These are phyloP conservation scores for Ophiosphaerella korrae DNA, from an alignment of 2,329 filamentous ascomycete species.

Conservation along the genomic window DNA sequence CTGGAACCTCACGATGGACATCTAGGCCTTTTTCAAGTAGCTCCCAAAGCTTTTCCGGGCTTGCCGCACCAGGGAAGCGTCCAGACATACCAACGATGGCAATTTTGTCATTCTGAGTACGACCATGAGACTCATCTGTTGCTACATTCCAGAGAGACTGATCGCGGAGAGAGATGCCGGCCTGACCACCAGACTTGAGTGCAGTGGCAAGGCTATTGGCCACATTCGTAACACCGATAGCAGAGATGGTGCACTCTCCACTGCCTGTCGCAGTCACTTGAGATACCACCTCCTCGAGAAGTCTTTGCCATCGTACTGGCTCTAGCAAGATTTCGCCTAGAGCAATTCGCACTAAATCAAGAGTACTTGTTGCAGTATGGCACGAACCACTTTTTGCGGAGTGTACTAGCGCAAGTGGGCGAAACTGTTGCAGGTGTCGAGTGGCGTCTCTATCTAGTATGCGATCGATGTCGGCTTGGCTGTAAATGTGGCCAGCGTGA, in stretches of 20 bases:
- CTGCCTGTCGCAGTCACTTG: conserved; percentile 52
- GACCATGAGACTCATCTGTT: conserved; percentile 43
- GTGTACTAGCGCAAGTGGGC: conserved; percentile 52
- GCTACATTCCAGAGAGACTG: conserved; percentile 50
- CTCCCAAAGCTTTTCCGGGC: conserved; percentile 75
- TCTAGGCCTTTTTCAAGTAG: conserved; percentile 75
- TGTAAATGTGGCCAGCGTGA: conserved; percentile 63
- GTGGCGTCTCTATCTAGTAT: conserved; percentile 53
- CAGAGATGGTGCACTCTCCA: conserved; percentile 52
- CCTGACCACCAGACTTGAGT: conserved; percentile 57
- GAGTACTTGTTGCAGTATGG: conserved; percentile 51
- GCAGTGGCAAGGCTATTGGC: conserved; percentile 61
- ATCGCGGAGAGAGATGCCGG: conserved; percentile 51
- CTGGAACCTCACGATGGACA: conserved; percentile 70
- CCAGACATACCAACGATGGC: conserved; percentile 86
- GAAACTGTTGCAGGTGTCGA: conserved; percentile 49
- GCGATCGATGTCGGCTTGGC: conserved; percentile 56
- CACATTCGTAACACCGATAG: conserved; percentile 60
- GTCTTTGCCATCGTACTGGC: conserved; percentile 56
- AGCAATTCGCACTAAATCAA: conserved; percentile 52
- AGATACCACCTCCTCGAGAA: conserved; percentile 55
- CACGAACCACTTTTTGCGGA: conserved; percentile 55
- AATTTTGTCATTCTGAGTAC: conserved; percentile 68
- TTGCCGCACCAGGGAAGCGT: conserved; percentile 75
- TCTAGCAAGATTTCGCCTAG: conserved; percentile 53